Percentiles rank a stretch among this genome's conserved stretches.
phyloP scores from a whole-genome alignment of 2,329 filamentous ascomycete genomes.

The Akanthomyces lecanii region DNA sequence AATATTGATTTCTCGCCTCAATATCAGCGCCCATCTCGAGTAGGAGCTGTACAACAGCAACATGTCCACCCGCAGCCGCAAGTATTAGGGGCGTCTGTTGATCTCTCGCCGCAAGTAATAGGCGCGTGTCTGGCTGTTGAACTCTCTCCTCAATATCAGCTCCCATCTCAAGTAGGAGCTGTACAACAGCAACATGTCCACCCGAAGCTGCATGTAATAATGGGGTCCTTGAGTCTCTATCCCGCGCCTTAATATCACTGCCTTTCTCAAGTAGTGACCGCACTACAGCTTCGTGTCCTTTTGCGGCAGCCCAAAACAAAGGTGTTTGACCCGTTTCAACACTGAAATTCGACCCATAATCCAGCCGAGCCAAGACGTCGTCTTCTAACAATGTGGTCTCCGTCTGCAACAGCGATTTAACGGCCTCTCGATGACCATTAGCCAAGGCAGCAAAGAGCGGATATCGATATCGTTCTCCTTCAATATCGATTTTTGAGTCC shows the following conservation, averaged over 20 bases:
- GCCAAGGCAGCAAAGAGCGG: slow-evolving; percentile 3
- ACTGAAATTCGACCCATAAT: background rate
- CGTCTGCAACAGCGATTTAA: background rate
- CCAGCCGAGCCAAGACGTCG: background rate
- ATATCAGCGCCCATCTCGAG: too few species aligned
- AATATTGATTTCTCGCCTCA: too few species aligned
- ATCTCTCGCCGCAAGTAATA: too few species aligned
- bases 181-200: background rate
- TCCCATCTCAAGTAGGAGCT: background rate
- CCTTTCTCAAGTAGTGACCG: background rate
- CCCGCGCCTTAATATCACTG: background rate
- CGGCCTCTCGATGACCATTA: background rate
- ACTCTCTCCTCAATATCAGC: too few species aligned
- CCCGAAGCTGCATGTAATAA: background rate
- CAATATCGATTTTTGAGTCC: background rate
- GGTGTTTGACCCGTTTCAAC: background rate
- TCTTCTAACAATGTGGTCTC: background rate
- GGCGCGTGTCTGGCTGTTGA: too few species aligned
- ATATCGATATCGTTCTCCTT: background rate
- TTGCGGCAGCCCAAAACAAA: background rate
- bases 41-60: too few species aligned
- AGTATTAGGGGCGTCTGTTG: too few species aligned
- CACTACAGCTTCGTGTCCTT: background rate
- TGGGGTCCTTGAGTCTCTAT: background rate
- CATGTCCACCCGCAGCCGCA: too few species aligned